These are phyloP conservation scores for Xylaria sp. DNA, from an alignment of 2,329 filamentous ascomycete genomes.

Conservation along the genomic window DNA sequence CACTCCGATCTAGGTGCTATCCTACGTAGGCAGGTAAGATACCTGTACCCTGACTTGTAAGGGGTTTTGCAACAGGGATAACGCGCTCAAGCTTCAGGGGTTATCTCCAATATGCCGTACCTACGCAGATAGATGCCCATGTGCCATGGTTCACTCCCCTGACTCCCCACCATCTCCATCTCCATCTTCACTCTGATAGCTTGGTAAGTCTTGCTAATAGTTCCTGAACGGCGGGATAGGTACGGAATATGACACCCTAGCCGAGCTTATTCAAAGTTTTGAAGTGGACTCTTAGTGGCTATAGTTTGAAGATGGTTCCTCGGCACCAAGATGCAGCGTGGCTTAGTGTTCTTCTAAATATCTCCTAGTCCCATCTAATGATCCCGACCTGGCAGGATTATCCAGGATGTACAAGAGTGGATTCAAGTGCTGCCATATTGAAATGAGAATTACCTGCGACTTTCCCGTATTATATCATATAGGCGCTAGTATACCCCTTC, in stretches of 20 bases:
- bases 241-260: not conserved
- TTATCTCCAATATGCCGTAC: slow-evolving; percentile 11
- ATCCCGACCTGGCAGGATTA: slow-evolving; percentile 29
- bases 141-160: slow-evolving; percentile 4
- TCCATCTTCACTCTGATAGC: not conserved
- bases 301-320: slow-evolving; percentile 29
- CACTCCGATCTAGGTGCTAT: slow-evolving; percentile 4
- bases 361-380: slow-evolving; percentile 17
- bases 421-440: slow-evolving; percentile 31
- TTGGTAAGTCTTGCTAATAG: slow-evolving; percentile 9
- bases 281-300: slow-evolving; percentile 21
- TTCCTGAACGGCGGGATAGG: slow-evolving; percentile 22
- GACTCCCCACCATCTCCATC: not conserved
- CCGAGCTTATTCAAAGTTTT: slow-evolving; percentile 10
- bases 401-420: slow-evolving; percentile 35
- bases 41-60: slow-evolving; percentile 25
- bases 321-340: slow-evolving; percentile 23
- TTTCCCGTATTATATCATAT: slow-evolving; percentile 29
- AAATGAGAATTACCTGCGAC: slow-evolving; percentile 35
- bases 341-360: slow-evolving; percentile 26
- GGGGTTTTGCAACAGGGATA: slow-evolving; percentile 29
- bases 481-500: slow-evolving; percentile 33
- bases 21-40: not conserved
- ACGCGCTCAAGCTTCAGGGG: slow-evolving; percentile 25
- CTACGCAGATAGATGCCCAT: not conserved